Base-by-base conservation (phyloP, 495 filamentous ascomycete species). In the Mytilinidion resinicola region DNA sequence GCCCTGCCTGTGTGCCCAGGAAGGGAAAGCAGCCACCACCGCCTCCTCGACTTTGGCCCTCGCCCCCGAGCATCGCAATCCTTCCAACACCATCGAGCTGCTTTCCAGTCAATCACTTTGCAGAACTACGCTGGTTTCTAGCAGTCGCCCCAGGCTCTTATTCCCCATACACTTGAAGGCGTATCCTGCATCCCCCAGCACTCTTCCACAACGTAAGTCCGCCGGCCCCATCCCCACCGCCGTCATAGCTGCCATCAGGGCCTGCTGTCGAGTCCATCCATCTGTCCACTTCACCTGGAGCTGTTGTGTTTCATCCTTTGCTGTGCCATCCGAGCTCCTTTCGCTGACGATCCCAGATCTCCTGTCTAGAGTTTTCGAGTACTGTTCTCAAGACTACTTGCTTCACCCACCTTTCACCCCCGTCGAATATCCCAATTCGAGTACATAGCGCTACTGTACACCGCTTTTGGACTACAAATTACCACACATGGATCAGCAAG, bases 401-500 rank as follows among this genome's bases (percentile, higher is more conserved):
- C 52, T 38, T 39, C 52, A 37, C 50, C 34, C 25, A 36, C 34
- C 37, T 43, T 55, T 53, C 54, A 35, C 42, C 55, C 47, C 50
- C 50, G 44, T 54, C 57, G 20, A 21, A n/a, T 30, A 34, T 60
- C 49, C 43, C 41, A 15, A 44, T 33, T 58, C 25, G 54, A 36
- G 50, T 42, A 59, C 30, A 59, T 30, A 49, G 14, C 20, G 34
- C 25, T 47, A 30, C 19, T 37, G n/a, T 50, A 14, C 34, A 60
- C 37, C 34, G 55, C 35, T 37, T 48, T 46, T 51, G 60, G 39
- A 56, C 56, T 53, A 43, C 35, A 51, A 47, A 52, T 20, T 44
- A 47, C 41, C 57, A 25, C 76, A 68, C 55, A 96, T 95, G 90
- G 91, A 96, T 76, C 89, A 90, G 74, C 83, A 88, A 72, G 83